phyloP scores from a whole-genome alignment of 257 asterid genomes.

The Gynochthodes officinalis region DNA sequence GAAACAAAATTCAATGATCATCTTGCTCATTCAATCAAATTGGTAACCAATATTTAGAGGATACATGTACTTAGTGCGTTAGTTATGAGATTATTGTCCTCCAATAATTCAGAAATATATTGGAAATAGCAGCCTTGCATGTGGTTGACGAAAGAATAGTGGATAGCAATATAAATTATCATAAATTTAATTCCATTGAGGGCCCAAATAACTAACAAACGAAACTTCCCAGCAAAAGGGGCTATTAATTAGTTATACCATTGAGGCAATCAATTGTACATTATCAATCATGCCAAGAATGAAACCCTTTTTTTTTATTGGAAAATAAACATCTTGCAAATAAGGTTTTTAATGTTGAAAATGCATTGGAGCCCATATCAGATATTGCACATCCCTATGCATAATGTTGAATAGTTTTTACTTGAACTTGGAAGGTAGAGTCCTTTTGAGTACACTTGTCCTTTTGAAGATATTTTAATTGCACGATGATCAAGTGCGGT shows the following conservation, averaged over 20 bases:
- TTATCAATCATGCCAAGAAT: slow-evolving; percentile 1
- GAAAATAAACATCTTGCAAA: no score
- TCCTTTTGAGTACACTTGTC: background rate
- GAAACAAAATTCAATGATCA: background rate
- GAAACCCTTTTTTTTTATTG: background rate
- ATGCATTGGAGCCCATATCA: background rate
- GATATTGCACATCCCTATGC: no score
- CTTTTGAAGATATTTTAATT: background rate
- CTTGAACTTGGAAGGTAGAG: no score
- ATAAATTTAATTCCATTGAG: background rate
- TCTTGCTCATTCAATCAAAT: background rate
- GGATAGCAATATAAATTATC: background rate
- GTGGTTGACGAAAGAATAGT: slow-evolving; percentile 17
- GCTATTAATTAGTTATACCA: background rate
- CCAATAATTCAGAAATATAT: slow-evolving; percentile 1
- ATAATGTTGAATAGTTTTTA: no score
- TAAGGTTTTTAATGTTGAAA: no score
- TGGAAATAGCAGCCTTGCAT: background rate
- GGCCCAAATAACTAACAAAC: background rate
- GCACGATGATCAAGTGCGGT: background rate
- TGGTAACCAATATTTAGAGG: background rate
- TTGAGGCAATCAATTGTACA: background rate
- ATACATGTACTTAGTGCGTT: background rate
- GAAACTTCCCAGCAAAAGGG: background rate
- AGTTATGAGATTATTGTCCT: background rate